A percentile compares a stretch with the other conserved stretches of the same genome.
Conservation (phyloP, 106 monocot genomes). For the Phalaenopsis equestris region DNA sequence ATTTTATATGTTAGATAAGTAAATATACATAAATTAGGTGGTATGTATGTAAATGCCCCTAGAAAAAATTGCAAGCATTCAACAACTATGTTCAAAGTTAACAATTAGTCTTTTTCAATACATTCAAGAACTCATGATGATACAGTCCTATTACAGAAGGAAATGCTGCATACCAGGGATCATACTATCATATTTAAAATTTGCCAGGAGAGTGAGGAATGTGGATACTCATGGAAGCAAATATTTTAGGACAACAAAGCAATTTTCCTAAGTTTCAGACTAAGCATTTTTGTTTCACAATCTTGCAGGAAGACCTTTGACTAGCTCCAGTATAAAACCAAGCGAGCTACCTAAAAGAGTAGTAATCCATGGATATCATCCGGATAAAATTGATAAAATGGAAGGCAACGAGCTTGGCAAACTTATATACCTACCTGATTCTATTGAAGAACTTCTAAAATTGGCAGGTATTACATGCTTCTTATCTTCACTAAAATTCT, state of each 20-base stretch:
- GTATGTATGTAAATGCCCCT: too few species aligned
- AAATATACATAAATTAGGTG: too few species aligned
- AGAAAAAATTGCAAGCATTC: not conserved
- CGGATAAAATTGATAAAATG: slow-evolving; percentile 17
- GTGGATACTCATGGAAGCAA: not conserved
- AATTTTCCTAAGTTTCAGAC: not conserved
- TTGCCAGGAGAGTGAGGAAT: not conserved
- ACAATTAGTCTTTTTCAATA: not conserved
- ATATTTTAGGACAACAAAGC: not conserved
- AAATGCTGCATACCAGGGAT: not conserved
- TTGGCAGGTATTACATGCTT: slow-evolving; percentile 37
- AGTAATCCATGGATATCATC: slow-evolving; percentile 45
- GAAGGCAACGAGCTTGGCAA: slow-evolving; percentile 15
- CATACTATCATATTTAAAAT: not conserved
- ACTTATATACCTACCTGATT: slow-evolving; percentile 43
- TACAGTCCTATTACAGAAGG: not conserved
- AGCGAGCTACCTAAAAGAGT: slow-evolving; percentile 27
- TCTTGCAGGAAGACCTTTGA: slow-evolving; percentile 15
- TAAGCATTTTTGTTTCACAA: not conserved
- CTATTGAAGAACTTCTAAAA: slow-evolving; percentile 49
- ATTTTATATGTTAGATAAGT: too few species aligned
- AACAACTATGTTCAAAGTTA: not conserved
- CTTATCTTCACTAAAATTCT: not conserved
- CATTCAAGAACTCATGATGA: not conserved
- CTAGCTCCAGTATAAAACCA: not conserved